Evolutionary conservation across 306 rosid genomes (phyloP).

Genomic region (Alnus rubra): DNA sequence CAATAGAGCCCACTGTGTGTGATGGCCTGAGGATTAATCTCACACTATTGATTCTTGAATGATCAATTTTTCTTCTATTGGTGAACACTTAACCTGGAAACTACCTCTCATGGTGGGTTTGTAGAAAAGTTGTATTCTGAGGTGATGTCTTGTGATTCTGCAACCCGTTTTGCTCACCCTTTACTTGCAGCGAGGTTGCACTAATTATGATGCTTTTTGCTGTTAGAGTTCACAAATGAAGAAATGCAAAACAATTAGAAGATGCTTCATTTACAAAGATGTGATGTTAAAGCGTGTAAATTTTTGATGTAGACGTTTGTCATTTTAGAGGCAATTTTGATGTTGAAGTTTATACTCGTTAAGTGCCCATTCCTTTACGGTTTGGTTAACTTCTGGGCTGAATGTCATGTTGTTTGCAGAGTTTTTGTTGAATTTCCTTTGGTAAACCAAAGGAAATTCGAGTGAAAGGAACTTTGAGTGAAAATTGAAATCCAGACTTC

Average conservation of each 20-base stretch:
- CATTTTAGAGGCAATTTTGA: neutral
- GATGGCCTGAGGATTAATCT: neutral
- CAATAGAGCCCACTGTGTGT: neutral
- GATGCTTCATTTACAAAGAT: neutral
- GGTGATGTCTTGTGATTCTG: neutral
- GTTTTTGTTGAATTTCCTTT: neutral
- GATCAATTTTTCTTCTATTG: neutral
- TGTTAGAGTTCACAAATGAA: neutral
- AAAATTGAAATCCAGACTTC: neutral
- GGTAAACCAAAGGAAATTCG: neutral
- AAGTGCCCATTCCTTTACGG: neutral
- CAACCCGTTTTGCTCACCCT: neutral
- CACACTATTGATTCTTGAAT: neutral
- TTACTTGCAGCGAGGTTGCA: neutral
- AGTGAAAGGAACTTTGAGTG: neutral
- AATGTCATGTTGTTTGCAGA: neutral
- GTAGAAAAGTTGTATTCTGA: neutral
- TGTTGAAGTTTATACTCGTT: neutral
- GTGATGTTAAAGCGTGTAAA: neutral
- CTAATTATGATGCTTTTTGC: neutral
- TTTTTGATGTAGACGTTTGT: neutral
- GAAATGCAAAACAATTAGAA: neutral
- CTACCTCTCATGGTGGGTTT: neutral
- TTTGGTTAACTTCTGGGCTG: neutral
- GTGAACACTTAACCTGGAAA: neutral